These are phyloP conservation scores for Albugo candida DNA, from an alignment of 352 stramenopile species.

Conservation along the genomic window DNA sequence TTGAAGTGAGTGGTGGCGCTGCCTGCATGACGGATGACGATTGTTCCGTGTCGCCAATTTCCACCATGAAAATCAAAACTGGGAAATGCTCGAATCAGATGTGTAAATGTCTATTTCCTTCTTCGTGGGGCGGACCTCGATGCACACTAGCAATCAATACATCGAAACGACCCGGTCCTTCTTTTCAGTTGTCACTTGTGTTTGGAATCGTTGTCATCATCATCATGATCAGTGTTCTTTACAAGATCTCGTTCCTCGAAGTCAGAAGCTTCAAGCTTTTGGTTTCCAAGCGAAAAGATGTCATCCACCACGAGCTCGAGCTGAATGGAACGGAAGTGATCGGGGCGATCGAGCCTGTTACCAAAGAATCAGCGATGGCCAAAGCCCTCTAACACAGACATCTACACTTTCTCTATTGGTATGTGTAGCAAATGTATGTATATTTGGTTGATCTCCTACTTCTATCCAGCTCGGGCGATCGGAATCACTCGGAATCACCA, in stretches of 20 bases:
- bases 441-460: no score
- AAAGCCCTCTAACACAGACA: no score
- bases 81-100: conserved; percentile 31
- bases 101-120: conserved; percentile 21
- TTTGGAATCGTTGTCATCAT: background rate
- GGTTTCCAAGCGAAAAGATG: no score
- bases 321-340: no score
- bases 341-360: no score
- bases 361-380: no score
- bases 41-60: conserved; percentile 12
- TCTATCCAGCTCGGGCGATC: background rate
- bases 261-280: no score
- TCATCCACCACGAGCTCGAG: no score
- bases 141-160: conserved; percentile 19
- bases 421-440: no score
- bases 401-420: no score
- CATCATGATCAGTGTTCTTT: background rate
- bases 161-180: background rate
- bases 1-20: conserved; percentile 2
- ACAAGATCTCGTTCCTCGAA: background rate
- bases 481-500: conserved; percentile 34
- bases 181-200: background rate
- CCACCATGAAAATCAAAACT: conserved; percentile 23
- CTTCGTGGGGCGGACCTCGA: conserved; percentile 30
- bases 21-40: conserved; percentile 4